These are phyloP conservation scores for Epichloe sp. DNA, from an alignment of 2,329 filamentous ascomycete genomes.

Conservation along the genomic window DNA sequence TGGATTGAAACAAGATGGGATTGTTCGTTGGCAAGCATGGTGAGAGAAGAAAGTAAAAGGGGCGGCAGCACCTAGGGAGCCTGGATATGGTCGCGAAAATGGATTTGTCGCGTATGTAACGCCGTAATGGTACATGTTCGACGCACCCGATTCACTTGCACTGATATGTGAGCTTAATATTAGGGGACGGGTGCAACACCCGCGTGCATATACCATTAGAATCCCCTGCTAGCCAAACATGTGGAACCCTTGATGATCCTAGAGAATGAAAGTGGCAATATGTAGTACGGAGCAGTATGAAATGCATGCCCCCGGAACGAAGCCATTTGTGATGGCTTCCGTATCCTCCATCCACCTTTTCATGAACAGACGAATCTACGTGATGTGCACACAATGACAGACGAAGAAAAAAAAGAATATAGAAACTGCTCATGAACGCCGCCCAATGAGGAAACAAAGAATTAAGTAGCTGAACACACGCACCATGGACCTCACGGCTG, in stretches of 20 bases:
- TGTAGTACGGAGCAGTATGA: too few species aligned
- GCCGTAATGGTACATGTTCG: conserved; percentile 6
- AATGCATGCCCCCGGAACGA: too few species aligned
- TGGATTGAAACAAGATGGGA: too few species aligned
- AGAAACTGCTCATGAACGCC: background rate
- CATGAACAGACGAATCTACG: background rate
- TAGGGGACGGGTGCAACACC: background rate
- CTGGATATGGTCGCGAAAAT: background rate
- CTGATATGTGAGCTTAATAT: background rate
- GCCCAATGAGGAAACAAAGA: background rate
- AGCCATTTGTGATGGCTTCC: background rate
- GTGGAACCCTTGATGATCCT: background rate
- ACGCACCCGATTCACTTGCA: background rate
- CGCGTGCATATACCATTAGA: background rate
- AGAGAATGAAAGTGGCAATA: background rate
- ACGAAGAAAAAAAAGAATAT: background rate
- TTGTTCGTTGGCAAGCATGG: too few species aligned
- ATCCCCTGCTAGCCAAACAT: background rate
- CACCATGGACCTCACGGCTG: background rate
- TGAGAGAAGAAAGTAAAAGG: too few species aligned
- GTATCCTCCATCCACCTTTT: background rate
- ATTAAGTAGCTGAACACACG: background rate
- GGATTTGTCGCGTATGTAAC: conserved; percentile 4
- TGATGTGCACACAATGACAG: background rate
- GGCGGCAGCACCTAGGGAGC: background rate